Base-by-base conservation (phyloP, 345 rosid genomes). In the Corymbia maculata region DNA sequence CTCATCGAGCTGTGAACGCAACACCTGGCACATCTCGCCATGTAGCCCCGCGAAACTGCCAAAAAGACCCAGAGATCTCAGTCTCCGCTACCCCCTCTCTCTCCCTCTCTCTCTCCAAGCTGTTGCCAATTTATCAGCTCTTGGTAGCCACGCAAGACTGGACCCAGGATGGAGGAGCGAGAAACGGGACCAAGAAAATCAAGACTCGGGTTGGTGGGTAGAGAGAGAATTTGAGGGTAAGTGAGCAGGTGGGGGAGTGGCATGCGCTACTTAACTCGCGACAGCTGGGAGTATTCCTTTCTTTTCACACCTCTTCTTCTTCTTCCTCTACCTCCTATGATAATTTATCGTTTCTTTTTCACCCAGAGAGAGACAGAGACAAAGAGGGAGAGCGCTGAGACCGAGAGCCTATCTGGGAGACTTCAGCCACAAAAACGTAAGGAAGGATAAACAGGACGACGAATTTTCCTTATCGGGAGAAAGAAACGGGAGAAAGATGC, bases 11-110 rank as follows among this genome's bases (percentile, higher is more conserved):
- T 44, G 79, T 85, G 91, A 86, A 94, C 21, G 86, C 93, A 93
- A 85, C 96, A 95, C 87, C 93, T 86, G 1, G 88, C 55, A 51
- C 97, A 95, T 70, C 90, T 88, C 36, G 86, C 79, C 95, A 92
- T 94, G 24, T 21, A 36, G 49, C 86, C 59, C 16, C 80, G 26
- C 13, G 22, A 15, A 10, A 17, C 6, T 24, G 52, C 49, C 47
- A 26, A 36, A 15, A 17, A 51, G 11, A 13, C 32, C 19, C 9
- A 30, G 24, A 9, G 42, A 22, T 42, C 21, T 3, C 17, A 45
- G 49, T 42, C 49, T 55, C 16, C 14, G 47, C 87, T 30, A 36
- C 53, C 26, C 61, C 19, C 14, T 45, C 64, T 52, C 45, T 52
- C 61, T 30, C 14, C 21, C 64, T 52, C 45, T 52, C 61, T 30